Conservation (phyloP, 202 grass and related monocot genomes). For the Schoenoplectus triqueter region DNA sequence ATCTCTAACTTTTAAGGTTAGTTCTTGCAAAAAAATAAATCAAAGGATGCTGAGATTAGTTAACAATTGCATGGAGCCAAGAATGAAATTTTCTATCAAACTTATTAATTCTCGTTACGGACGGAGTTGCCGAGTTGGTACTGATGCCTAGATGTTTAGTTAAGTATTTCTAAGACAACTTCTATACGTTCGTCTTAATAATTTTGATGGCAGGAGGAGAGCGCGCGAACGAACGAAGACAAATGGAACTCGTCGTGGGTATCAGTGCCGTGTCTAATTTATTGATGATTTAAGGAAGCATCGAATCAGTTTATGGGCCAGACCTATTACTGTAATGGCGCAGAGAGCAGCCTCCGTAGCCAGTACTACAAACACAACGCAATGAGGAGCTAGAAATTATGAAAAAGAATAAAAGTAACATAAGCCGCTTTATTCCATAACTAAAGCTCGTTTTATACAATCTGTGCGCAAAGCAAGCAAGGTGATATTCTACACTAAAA, state of each 20-base stretch:
- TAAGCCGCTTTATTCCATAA: conserved; percentile 2
- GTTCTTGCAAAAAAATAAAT: neutral
- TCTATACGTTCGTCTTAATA: neutral
- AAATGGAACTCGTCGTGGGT: neutral
- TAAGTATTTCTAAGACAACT: neutral
- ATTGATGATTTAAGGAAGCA: neutral
- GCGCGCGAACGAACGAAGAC: neutral
- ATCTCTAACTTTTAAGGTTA: neutral
- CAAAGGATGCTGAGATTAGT: neutral
- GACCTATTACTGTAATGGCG: no score
- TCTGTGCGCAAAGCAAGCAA: conserved; percentile 24
- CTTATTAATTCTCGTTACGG: neutral
- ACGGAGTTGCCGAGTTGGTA: neutral
- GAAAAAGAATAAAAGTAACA: neutral
- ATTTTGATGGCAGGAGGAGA: neutral
- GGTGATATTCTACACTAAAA: neutral
- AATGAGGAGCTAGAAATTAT: neutral
- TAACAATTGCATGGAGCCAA: neutral
- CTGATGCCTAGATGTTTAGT: neutral
- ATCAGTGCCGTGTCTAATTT: neutral
- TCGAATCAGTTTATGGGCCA: no score
- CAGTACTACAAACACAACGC: neutral
- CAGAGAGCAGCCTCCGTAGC: no score
- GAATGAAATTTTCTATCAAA: neutral
- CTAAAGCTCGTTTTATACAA: conserved; percentile 23